Evolutionary conservation across 306 rosid species (phyloP), one percentile per base, ranked within the genome.

Genomic region (Trifolium dubium): DNA sequence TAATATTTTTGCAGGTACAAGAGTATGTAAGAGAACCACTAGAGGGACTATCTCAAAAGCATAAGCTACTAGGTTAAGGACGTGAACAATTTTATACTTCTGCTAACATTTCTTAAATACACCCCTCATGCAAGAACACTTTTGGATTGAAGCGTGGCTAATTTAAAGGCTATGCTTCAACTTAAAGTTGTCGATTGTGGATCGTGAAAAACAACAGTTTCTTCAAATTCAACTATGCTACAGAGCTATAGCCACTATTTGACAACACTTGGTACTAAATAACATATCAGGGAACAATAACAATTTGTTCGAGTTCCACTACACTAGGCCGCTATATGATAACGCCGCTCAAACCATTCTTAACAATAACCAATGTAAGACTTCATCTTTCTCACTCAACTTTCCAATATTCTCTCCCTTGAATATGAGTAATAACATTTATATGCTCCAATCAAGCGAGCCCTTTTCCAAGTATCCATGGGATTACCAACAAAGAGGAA

Each of bases 11-110:
- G 29, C 39, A 47, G 67, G 67, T 53, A 67, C 15, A 66, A 71
- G 54, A 71, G 63, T 40, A 64, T 12, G 68, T 10, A 53, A 67
- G 76, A 54, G 56, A 56, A 58, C 15, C 71, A 71, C 13, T 28
- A 59, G 55, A 9, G 18, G 31, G 32, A 66, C 54, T 40, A 14
- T 40, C 29, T 15, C 51, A 56, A 28, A 76, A 76, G 68, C 49
- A 43, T 18, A 56, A 76, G 56, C 17, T 31, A 40, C 23, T 28
- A 66, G 15, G 53, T 49, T 31, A 47, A 74, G 63, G 10, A 51
- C 19, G 10, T 39, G 55, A 43, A n/a, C 17, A 2, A 55, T 53
- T 18, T 53, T 53, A 18, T 10, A 70, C 17, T 53, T 53, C 9
- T 50, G 17, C 30, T 47, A 47, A 47, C 14, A 65, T 65, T 10